Conservation (phyloP, 1,284 basidiomycete species). For the Microbotryum saponariae region DNA sequence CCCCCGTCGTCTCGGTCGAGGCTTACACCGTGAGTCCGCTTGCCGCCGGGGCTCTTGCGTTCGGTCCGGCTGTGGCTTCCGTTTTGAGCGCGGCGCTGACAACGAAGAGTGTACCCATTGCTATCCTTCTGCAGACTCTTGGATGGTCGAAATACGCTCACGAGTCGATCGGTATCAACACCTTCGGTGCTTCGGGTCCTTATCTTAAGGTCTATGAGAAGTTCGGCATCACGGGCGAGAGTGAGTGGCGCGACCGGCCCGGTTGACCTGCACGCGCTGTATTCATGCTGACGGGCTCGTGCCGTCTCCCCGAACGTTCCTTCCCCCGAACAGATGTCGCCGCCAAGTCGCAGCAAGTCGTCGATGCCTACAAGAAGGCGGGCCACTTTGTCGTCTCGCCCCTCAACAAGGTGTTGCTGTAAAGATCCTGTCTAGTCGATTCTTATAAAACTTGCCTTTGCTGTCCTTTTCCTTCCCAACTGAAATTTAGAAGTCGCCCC, state of each 20-base stretch:
- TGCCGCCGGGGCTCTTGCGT: slow-evolving; percentile 37
- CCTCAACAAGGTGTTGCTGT: slow-evolving; percentile 42
- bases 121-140: slow-evolving; percentile 48
- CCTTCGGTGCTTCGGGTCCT: slow-evolving; percentile 83
- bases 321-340: slow-evolving; percentile 57
- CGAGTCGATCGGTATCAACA: slow-evolving; percentile 70
- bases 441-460: too few species aligned
- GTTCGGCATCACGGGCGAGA: slow-evolving; percentile 73
- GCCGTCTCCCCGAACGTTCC: slow-evolving; percentile 17
- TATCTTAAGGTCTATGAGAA: slow-evolving; percentile 52
- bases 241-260: slow-evolving; percentile 39
- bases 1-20: slow-evolving; percentile 83
- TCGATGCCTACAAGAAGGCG: slow-evolving; percentile 65
- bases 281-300: slow-evolving; percentile 5
- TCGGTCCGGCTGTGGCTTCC: slow-evolving; percentile 8
- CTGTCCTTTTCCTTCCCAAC: too few species aligned
- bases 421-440: not conserved
- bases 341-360: slow-evolving; percentile 69
- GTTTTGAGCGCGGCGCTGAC: not conserved
- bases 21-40: slow-evolving; percentile 49
- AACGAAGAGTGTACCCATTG: not conserved
- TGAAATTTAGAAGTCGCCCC: too few species aligned
- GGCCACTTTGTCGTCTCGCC: slow-evolving; percentile 57
- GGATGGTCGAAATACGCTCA: slow-evolving; percentile 84
- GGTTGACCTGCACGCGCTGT: too few species aligned